phyloP scores from a whole-genome alignment of 2,329 filamentous ascomycete genomes.

The Neopestalotiopsis sp. region DNA sequence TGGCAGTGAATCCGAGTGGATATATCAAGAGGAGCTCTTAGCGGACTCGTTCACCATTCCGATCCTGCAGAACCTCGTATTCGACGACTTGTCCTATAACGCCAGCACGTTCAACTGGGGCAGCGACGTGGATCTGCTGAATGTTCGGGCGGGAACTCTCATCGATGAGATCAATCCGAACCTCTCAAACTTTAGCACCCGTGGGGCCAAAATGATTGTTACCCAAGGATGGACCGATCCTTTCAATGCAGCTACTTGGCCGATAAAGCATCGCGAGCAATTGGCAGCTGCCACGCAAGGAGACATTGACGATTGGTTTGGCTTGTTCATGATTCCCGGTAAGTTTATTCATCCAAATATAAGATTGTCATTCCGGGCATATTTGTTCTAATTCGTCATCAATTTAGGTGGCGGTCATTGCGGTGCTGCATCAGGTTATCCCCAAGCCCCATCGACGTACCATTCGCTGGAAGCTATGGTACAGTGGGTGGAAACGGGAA shows the following conservation, averaged over 20 bases:
- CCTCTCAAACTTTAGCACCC: conserved; percentile 32
- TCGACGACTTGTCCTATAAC: conserved; percentile 41
- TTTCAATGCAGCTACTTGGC: conserved; percentile 40
- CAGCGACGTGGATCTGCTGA: conserved; percentile 37
- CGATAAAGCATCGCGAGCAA: conserved; percentile 38
- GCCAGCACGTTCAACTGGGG: conserved; percentile 41
- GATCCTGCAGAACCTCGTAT: conserved; percentile 47
- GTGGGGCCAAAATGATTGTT: conserved; percentile 42
- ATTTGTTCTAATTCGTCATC: no score
- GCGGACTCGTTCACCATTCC: conserved; percentile 40
- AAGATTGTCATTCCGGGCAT: no score
- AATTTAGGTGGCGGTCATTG: conserved; percentile 38
- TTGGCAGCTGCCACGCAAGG: conserved; percentile 27
- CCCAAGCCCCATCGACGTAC: conserved; percentile 37
- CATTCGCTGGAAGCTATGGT: conserved; percentile 37
- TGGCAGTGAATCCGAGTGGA: conserved; percentile 44
- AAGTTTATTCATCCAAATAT: no score
- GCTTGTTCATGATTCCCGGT: conserved; percentile 44
- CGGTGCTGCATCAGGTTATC: conserved; percentile 37
- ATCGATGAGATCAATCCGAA: conserved; percentile 43
- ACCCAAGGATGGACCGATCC: conserved; percentile 45
- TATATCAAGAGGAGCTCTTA: conserved; percentile 38
- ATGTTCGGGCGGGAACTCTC: conserved; percentile 35
- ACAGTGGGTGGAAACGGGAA: conserved; percentile 39
- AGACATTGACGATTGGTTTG: conserved; percentile 37